Evolutionary conservation across 768 basidiomycete species (phyloP), one percentile per base, ranked within the genome.

Genomic region (Infundibulicybe gibba): DNA sequence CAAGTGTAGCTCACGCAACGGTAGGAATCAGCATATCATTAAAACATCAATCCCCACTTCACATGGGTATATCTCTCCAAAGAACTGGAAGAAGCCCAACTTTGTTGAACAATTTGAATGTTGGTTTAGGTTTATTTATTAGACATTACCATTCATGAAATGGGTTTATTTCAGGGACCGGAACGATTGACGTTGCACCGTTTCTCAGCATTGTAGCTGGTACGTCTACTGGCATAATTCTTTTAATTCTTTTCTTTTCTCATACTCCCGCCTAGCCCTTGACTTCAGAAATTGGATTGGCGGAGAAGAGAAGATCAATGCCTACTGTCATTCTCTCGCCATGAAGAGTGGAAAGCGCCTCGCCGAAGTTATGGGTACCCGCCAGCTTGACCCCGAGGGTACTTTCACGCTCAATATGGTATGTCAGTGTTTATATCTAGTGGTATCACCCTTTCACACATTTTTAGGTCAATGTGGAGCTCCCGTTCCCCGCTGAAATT

Each of bases 391-490:
- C 48, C 54, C 59, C 39, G 65, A 67, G 1, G 71, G 71, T 12
- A 79, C 82, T 47, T 62, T 88, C 12, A 88, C 85, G 0, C 65
- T 80, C 11, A 81, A 75, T 52, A 90, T 93, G 88, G 88, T 87
- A 25, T 40, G 55, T 48, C 35, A 38, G 15, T 4, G 5, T 17
- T 17, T 14, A n/a, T n/a, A 15, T 43, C 31, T 21, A 38, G 32
- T 32, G 33, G 44, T 48, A 10, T 15, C 9, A 33, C 6, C 33
- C 11, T 14, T 17, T 20, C 10, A n/a, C 8, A 25, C 12, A 16
- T 17, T 30, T n/a, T 25, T 37, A 69, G 68, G 62, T 66, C 6
- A 71, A 71, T 53, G 61, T 71, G n/a, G 54, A 62, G 32, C 56
- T 65, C n/a, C 69, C 68, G 1, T 41, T 71, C 40, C 61, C 67